phyloP scores from a whole-genome alignment of 73 alveolate species.

The Paramecium sexaurelia region DNA sequence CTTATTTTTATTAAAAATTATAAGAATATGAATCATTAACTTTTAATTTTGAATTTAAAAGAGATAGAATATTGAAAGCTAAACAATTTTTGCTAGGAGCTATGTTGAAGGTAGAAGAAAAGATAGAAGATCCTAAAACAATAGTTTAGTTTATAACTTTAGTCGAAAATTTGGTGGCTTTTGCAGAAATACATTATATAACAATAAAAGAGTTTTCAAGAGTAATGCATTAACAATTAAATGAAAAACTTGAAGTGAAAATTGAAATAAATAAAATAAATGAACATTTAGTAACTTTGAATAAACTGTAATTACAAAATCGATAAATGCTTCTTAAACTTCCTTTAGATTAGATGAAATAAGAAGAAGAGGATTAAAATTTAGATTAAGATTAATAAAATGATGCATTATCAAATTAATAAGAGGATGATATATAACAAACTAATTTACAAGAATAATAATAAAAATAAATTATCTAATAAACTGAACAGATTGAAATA shows the following conservation, averaged over 20 bases:
- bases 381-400: not conserved
- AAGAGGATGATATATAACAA: not conserved
- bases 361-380: not conserved
- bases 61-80: not conserved
- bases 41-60: not conserved
- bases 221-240: slow-evolving; percentile 8
- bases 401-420: not conserved
- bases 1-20: not conserved
- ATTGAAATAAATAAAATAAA: not conserved
- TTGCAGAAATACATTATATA: not conserved
- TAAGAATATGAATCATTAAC: not conserved
- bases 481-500: not conserved
- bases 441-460: not conserved
- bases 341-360: not conserved
- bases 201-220: slow-evolving; percentile 7
- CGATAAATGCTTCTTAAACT: not conserved
- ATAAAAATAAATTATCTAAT: not conserved
- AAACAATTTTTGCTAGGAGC: not conserved
- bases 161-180: not conserved
- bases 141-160: not conserved
- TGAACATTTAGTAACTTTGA: not conserved
- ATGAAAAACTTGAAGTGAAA: not conserved
- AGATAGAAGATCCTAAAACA: not conserved
- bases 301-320: not conserved
- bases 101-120: not conserved